phyloP scores from a whole-genome alignment of 2,329 filamentous ascomycete genomes.

The Arthrocladium fulminans region DNA sequence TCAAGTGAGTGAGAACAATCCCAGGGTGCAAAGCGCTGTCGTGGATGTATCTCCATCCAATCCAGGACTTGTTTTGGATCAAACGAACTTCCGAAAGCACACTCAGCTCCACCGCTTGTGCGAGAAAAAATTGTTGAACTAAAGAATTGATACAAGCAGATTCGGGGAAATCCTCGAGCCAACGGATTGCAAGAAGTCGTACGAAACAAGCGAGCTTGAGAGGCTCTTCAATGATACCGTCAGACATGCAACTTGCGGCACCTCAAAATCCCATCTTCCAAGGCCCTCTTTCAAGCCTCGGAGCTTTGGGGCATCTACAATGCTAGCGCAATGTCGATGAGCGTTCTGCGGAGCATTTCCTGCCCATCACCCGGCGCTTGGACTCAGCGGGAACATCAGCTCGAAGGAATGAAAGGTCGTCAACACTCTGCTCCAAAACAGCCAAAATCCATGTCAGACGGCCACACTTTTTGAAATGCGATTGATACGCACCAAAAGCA shows the following conservation, averaged over 20 bases:
- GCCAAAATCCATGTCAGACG: neutral
- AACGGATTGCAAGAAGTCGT: neutral
- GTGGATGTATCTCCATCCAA: slow-evolving; percentile 4
- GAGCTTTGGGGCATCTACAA: too few species aligned
- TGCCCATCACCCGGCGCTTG: neutral
- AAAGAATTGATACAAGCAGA: neutral
- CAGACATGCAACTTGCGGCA: neutral
- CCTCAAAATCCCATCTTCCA: neutral
- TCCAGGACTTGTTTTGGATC: neutral
- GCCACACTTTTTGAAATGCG: neutral
- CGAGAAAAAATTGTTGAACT: neutral
- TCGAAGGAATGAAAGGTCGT: too few species aligned
- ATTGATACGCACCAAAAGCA: neutral
- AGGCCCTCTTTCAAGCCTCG: too few species aligned
- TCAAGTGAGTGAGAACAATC: neutral
- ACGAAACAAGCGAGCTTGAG: neutral
- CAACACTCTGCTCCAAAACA: neutral
- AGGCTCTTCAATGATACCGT: neutral
- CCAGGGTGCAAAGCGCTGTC: neutral
- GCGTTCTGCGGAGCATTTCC: too few species aligned
- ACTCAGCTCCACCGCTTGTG: neutral
- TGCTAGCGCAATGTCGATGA: too few species aligned
- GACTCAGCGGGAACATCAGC: neutral
- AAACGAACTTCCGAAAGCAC: neutral
- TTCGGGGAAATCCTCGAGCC: neutral